Base-by-base conservation (phyloP, 345 rosid genomes). In the Brassica incana region DNA sequence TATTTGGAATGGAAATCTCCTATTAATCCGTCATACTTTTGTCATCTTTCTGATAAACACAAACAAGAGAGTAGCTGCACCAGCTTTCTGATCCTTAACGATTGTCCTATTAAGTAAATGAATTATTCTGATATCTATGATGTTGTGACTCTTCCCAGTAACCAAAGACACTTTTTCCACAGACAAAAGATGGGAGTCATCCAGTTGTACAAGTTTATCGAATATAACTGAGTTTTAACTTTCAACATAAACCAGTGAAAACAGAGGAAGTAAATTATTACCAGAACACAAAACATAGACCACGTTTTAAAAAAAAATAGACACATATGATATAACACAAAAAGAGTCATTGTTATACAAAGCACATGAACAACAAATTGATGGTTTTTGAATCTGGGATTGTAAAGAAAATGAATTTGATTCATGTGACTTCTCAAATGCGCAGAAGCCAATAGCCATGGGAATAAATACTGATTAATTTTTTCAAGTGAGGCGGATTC, bases 1-100 rank as follows among this genome's bases (percentile, higher is more conserved):
- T 27, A 27, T 27, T 29, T 29, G 32, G 32, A 29, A 29, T 29
- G 32, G 32, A 87, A 85, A 88, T 92, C 32, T 29, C 0, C 32
- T 29, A 29, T 29, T 29, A 29, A 29, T 29, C 32, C 32, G 32
- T 29, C 32, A 29, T 29, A 29, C 32, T 29, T 29, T 29, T 29
- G 5, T 29, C 4, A 29, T 29, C 5, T 29, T 29, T 29, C 32
- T 4, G 32, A 29, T 29, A 4, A 29, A 29, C 32, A 29, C 32
- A 29, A 29, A 29, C 32, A 29, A 29, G 32, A 29, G 32, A 29
- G 25, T 23, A 23, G 25, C 25, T 23, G 32, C 32, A 29, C 5
- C 32, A 29, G 32, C 32, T 29, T 29, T 3, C 32, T 36, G 43
- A 36, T 36, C 43, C 2, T 7, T 8, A 9, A 36, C 50, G 9